phyloP scores from a whole-genome alignment of 2,329 filamentous ascomycete genomes.

The Fusarium sambucinum region DNA sequence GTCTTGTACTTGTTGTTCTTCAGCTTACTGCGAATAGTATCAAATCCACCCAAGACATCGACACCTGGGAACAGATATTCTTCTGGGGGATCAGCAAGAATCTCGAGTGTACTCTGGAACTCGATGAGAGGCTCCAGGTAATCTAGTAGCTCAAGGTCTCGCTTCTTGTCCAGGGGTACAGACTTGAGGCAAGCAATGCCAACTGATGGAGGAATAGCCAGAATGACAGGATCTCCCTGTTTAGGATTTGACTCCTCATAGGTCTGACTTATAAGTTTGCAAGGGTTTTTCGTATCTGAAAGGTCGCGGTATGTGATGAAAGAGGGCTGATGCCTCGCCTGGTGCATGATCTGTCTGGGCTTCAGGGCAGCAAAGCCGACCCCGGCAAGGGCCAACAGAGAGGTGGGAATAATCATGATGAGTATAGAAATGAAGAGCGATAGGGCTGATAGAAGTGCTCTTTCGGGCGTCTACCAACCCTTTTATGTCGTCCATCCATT shows the following conservation, averaged over 20 bases:
- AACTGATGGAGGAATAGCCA: slow-evolving; percentile 37
- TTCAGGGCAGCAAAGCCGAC: slow-evolving; percentile 37
- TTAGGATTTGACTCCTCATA: slow-evolving; percentile 28
- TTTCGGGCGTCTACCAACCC: slow-evolving; percentile 10
- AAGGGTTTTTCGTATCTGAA: slow-evolving; percentile 30
- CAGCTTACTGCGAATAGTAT: slow-evolving; percentile 34
- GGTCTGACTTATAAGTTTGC: slow-evolving; percentile 33
- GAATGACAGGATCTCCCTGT: slow-evolving; percentile 14
- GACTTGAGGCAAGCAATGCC: slow-evolving; percentile 45
- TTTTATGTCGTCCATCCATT: slow-evolving; percentile 29
- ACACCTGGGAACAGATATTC: slow-evolving; percentile 44
- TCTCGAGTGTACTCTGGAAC: slow-evolving; percentile 45
- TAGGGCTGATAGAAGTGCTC: slow-evolving; percentile 6
- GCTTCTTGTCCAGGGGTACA: slow-evolving; percentile 43
- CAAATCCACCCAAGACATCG: slow-evolving; percentile 39
- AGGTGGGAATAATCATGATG: slow-evolving; percentile 33
- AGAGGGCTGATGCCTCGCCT: slow-evolving; percentile 29
- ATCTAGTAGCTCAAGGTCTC: slow-evolving; percentile 42
- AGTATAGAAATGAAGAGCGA: neutral
- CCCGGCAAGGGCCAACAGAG: slow-evolving; percentile 40
- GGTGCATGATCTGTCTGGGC: slow-evolving; percentile 39
- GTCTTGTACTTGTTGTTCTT: slow-evolving; percentile 33
- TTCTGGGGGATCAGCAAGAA: slow-evolving; percentile 40
- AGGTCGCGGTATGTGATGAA: slow-evolving; percentile 35
- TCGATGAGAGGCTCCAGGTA: slow-evolving; percentile 36